Conservation (phyloP, 495 filamentous ascomycete species). For the Oidiodendron maius region DNA sequence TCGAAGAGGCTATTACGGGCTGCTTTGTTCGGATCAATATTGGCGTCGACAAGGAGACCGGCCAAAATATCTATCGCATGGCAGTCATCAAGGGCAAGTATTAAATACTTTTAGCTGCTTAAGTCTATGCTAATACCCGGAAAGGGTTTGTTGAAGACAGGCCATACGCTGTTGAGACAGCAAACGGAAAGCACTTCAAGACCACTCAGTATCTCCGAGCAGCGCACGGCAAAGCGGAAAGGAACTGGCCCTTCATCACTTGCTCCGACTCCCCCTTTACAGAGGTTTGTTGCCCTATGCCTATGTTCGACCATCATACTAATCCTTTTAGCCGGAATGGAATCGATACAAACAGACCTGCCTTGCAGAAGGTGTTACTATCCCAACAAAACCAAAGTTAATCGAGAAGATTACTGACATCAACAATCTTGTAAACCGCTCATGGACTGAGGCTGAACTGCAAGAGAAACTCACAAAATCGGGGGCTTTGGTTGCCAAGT, state of each 20-base stretch:
- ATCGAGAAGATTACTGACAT: conserved; percentile 73
- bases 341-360: conserved; percentile 76
- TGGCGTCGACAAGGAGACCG: conserved; percentile 61
- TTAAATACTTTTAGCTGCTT: neutral
- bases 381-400: conserved; percentile 63
- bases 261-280: conserved; percentile 73
- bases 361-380: conserved; percentile 59
- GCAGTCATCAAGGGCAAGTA: conserved; percentile 73
- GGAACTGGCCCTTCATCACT: conserved; percentile 74
- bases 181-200: conserved; percentile 63
- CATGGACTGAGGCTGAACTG: conserved; percentile 76
- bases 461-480: conserved; percentile 68
- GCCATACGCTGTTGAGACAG: conserved; percentile 70
- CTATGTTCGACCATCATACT: neutral
- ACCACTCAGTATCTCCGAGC: conserved; percentile 71
- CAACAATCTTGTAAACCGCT: conserved; percentile 66
- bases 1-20: conserved; percentile 68
- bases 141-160: conserved; percentile 70
- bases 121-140: conserved; percentile 28
- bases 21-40: conserved; percentile 80
- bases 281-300: conserved; percentile 46
- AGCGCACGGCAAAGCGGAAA: conserved; percentile 69
- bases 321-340: conserved; percentile 57
- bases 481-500: conserved; percentile 48
- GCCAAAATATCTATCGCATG: conserved; percentile 74